Conservation (phyloP, 2,329 filamentous ascomycete species). For the Penicillium sp. region DNA sequence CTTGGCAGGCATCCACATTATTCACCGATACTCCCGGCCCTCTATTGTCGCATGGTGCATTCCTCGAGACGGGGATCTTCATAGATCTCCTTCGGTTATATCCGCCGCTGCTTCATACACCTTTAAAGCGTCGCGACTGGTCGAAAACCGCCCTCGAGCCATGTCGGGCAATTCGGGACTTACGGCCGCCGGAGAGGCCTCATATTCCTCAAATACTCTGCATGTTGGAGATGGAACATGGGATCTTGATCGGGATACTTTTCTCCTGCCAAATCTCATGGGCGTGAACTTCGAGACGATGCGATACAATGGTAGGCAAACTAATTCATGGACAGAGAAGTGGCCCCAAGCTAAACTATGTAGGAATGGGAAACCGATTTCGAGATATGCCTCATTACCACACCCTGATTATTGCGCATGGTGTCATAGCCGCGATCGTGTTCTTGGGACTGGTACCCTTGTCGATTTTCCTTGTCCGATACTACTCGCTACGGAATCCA, state of each 20-base stretch:
- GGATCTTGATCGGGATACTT: slow-evolving; percentile 65
- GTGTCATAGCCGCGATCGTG: slow-evolving; percentile 63
- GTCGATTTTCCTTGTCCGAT: slow-evolving; percentile 65
- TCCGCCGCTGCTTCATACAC: slow-evolving; percentile 40
- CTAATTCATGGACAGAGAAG: neutral
- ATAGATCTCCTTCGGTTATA: slow-evolving; percentile 48
- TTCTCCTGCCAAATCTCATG: slow-evolving; percentile 67
- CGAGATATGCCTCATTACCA: slow-evolving; percentile 63
- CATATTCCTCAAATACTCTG: slow-evolving; percentile 65
- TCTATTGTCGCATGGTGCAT: slow-evolving; percentile 48
- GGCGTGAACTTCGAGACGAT: slow-evolving; percentile 70
- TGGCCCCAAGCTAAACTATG: neutral
- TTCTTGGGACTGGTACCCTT: slow-evolving; percentile 65
- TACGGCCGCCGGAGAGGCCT: slow-evolving; percentile 64
- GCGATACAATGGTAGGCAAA: slow-evolving; percentile 65
- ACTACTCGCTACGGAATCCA: slow-evolving; percentile 60
- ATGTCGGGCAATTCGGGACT: slow-evolving; percentile 48
- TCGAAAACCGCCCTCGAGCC: slow-evolving; percentile 11
- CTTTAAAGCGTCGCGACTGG: slow-evolving; percentile 14
- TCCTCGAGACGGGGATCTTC: slow-evolving; percentile 48
- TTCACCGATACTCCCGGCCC: slow-evolving; percentile 8
- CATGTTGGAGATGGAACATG: slow-evolving; percentile 71
- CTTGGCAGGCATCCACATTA: slow-evolving; percentile 1
- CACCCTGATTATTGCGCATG: slow-evolving; percentile 63
- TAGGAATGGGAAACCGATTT: slow-evolving; percentile 71